A percentile compares a stretch with the other conserved stretches of the same genome.
Conservation (phyloP, 139 green algal genomes). For the Micromonas pusilla region DNA sequence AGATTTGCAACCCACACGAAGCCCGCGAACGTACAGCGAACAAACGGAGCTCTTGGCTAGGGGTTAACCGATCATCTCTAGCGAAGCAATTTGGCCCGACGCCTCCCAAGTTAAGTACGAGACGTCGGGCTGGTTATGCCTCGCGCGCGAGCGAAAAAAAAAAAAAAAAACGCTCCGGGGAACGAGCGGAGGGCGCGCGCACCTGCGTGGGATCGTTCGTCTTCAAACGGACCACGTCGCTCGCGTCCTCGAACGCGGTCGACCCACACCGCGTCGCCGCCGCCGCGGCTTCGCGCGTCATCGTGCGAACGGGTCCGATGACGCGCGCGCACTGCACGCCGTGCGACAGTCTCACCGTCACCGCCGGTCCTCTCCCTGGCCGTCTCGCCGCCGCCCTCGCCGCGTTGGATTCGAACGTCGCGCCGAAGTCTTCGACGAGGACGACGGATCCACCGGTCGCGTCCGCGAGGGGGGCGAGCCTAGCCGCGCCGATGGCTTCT, state of each 20-base stretch:
- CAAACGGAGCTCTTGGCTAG: no score
- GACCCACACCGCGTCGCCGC: background rate
- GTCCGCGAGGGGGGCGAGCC: slow-evolving; percentile 34
- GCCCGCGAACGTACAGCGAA: no score
- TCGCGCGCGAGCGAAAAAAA: background rate
- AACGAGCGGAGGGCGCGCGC: slow-evolving; percentile 29
- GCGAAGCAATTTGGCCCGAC: background rate
- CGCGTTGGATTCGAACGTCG: slow-evolving; percentile 28
- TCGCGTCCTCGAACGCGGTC: slow-evolving; percentile 16
- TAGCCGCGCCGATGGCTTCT: slow-evolving; percentile 34
- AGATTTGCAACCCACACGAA: no score
- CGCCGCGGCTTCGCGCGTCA: background rate
- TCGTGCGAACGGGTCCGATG: background rate
- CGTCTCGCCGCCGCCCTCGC: slow-evolving; percentile 26
- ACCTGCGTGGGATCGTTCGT: slow-evolving; percentile 36
- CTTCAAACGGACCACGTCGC: slow-evolving; percentile 40
- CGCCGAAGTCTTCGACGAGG: slow-evolving; percentile 40
- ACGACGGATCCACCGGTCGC: slow-evolving; percentile 37
- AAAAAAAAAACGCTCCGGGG: background rate
- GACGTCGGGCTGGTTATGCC: background rate
- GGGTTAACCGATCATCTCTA: no score
- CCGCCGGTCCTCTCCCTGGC: background rate
- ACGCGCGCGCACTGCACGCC: background rate
- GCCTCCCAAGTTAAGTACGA: background rate
- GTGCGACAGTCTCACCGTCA: background rate